Evolutionary conservation across 257 asterid species (phyloP), one percentile per base, ranked within the genome.

Genomic region (Jacaranda mimosifolia): DNA sequence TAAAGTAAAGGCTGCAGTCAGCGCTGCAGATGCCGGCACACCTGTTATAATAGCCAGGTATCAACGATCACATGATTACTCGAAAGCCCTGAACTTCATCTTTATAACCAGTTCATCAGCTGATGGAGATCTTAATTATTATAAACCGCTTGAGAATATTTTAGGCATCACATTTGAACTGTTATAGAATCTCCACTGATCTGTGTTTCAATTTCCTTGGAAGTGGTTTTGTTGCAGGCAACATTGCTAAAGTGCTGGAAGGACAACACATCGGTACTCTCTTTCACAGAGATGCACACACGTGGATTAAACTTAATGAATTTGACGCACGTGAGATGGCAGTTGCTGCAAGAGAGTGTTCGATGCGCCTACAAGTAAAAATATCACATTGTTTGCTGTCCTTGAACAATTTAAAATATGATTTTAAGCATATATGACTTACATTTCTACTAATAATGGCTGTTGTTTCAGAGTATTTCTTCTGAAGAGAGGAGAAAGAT

Each of bases 41-140:
- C 97, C 97, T 18, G 97, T 92, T 65, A 88, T 92, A 77, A 89
- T 92, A 36, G 84, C 97, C 77, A 92, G 93, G 97, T 92, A 82
- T 26, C 52, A 35, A 63, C 6, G 8, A 9, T 26, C 9, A 26
- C 51, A 7, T 17, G 19, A 3, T 51, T 19, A 5, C 39, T 46
- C 17, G 3, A 40, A 11, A n/a, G 19, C 58, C 7, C 58, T n/a
- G 21, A 6, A 51, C 0, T 26, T 26, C 32, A 26, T 26, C 32
- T 26, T 26, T 26, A 26, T 26, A 26, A 26, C 32, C 32, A 26
- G 32, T 26, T 26, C 32, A 26, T 26, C 32, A 26, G 32, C 32
- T 26, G 32, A 26, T 26, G 2, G 32, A 26, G 32, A 26, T 26
- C 32, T 26, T 26, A 26, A 26, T 2, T 26, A 26, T 26, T 26